A percentile compares a stretch with the other conserved stretches of the same genome.
Conservation (phyloP, 148 eudicot species). For the Rhododendron kiyosumense region DNA sequence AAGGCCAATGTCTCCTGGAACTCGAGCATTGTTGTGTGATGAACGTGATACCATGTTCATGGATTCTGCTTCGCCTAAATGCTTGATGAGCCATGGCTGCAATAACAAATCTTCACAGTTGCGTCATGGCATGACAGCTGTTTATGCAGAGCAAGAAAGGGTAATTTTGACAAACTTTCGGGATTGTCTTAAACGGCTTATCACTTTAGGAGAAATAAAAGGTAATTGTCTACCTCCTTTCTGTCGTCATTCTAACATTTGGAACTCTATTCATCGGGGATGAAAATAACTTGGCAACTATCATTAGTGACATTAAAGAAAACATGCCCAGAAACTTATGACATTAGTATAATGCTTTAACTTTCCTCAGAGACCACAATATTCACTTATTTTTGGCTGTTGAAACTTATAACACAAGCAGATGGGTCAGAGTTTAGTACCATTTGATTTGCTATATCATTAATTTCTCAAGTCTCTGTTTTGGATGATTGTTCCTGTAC, state of each 20-base stretch:
- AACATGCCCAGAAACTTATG: not conserved
- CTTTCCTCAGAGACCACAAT: not conserved
- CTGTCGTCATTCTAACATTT: not conserved
- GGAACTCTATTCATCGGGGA: not conserved
- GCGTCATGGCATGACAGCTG: conserved; percentile 41
- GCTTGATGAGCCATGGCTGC: conserved; percentile 24
- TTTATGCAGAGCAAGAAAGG: conserved; percentile 81
- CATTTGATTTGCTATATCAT: not conserved
- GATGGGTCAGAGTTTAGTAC: not conserved
- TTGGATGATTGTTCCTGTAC: not conserved
- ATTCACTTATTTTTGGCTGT: not conserved
- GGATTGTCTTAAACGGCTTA: conserved; percentile 83
- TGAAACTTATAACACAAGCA: not conserved
- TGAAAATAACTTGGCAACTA: not conserved
- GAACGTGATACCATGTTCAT: conserved; percentile 61
- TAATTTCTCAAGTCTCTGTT: not conserved
- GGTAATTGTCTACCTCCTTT: conserved; percentile 37
- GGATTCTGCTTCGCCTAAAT: conserved; percentile 44
- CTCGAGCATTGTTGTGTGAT: conserved; percentile 75
- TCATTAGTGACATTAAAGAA: not conserved
- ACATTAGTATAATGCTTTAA: not conserved
- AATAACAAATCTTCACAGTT: conserved; percentile 31
- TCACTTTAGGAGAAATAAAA: conserved; percentile 82
- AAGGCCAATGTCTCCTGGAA: conserved; percentile 85
- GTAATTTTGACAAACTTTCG: conserved; percentile 73